A percentile compares a stretch with the other conserved stretches of the same genome.
Conservation (phyloP, 306 rosid genomes). For the Prunus padus region DNA sequence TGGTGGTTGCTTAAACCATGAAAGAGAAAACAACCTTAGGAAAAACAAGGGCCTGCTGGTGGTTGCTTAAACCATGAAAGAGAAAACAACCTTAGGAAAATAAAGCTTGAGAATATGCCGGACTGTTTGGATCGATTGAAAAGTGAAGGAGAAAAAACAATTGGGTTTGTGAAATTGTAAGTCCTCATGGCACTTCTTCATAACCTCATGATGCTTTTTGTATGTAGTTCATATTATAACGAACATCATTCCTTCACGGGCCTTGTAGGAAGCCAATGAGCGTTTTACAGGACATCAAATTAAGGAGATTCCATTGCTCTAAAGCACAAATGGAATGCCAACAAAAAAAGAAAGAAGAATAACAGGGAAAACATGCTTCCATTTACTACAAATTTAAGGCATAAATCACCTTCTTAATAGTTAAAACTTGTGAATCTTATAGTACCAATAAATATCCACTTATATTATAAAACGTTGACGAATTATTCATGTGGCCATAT, state of each 20-base stretch:
- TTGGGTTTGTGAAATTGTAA: too few species aligned
- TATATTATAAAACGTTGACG: too few species aligned
- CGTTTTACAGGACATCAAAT: background rate
- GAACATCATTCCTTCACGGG: background rate
- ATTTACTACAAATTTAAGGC: too few species aligned
- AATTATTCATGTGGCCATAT: too few species aligned
- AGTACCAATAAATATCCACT: too few species aligned
- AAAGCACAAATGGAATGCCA: background rate
- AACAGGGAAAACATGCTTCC: background rate
- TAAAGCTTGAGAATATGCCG: background rate
- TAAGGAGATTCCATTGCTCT: background rate
- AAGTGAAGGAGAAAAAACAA: background rate
- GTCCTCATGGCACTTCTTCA: too few species aligned
- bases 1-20: background rate
- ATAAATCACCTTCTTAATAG: background rate
- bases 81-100: background rate
- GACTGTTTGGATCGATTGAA: background rate
- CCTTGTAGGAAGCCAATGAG: background rate
- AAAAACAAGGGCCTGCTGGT: background rate
- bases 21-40: background rate
- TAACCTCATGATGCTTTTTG: too few species aligned
- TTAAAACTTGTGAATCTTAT: background rate
- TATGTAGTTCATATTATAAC: background rate
- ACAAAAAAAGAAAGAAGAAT: too few species aligned
- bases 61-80: background rate